A percentile compares a stretch with the other conserved stretches of the same genome.
phyloP scores from a whole-genome alignment of 441 rosid genomes.

The Manihot esculenta region DNA sequence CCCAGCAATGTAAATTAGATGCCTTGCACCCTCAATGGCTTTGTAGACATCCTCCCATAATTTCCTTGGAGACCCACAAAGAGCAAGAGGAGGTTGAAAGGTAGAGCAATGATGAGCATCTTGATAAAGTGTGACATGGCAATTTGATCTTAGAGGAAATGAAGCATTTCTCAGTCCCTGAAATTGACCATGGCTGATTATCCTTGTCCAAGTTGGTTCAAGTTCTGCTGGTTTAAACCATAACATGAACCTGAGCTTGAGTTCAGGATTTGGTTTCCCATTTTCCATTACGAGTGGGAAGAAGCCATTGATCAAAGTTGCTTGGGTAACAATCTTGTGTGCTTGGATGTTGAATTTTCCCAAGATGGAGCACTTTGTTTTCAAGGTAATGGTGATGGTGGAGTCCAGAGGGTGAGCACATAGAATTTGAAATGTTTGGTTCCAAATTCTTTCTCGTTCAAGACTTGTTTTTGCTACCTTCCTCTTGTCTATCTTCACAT shows the following conservation, averaged over 20 bases:
- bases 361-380: conserved; percentile 60
- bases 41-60: conserved; percentile 83
- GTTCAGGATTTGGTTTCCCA: conserved; percentile 46
- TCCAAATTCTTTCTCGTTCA: conserved; percentile 75
- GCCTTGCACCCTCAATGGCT: conserved; percentile 74
- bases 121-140: conserved; percentile 67
- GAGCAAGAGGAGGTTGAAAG: conserved; percentile 53
- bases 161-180: conserved; percentile 62
- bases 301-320: conserved; percentile 54
- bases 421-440: conserved; percentile 75
- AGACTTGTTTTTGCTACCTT: conserved; percentile 68
- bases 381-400: conserved; percentile 58
- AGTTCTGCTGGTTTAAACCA: conserved; percentile 82
- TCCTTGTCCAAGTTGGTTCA: conserved; percentile 57
- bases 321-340: conserved; percentile 41
- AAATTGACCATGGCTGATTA: conserved; percentile 40
- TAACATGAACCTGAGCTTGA: conserved; percentile 59
- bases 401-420: conserved; percentile 74
- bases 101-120: conserved; percentile 61
- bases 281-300: conserved; percentile 56
- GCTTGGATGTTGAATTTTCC: conserved; percentile 60
- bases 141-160: conserved; percentile 74
- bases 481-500: conserved; percentile 57
- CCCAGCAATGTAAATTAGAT: conserved; percentile 77
- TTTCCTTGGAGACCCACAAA: conserved; percentile 46